phyloP scores from a whole-genome alignment of 495 filamentous ascomycete genomes.

The Penicillium simplicissimum region DNA sequence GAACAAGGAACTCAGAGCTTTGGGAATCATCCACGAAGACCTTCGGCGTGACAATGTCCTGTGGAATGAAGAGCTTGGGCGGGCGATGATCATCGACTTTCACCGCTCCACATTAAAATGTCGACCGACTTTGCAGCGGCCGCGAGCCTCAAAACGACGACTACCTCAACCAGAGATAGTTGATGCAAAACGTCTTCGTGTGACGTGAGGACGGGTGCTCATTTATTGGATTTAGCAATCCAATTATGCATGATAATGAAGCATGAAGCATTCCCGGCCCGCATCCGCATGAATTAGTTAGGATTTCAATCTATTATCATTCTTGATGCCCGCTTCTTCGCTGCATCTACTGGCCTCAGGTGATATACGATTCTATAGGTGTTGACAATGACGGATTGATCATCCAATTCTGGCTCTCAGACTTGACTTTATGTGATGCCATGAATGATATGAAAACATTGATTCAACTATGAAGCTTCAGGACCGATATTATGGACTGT shows the following conservation, averaged over 20 bases:
- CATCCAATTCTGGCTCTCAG: too few relatives aligned
- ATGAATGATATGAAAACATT: conserved; percentile 10
- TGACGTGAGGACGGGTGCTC: neutral
- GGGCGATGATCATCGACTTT: conserved; percentile 38
- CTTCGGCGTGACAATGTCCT: conserved; percentile 31
- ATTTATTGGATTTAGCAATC: conserved; percentile 10
- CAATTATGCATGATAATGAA: conserved; percentile 10
- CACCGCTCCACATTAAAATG: conserved; percentile 26
- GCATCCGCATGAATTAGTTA: conserved; percentile 3
- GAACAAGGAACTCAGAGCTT: conserved; percentile 21
- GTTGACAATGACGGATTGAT: too few relatives aligned
- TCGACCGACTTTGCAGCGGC: conserved; percentile 11
- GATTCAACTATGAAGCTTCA: conserved; percentile 12
- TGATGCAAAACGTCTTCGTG: conserved; percentile 16
- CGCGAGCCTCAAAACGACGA: conserved; percentile 13
- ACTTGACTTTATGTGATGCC: conserved; percentile 9
- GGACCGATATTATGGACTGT: conserved; percentile 9
- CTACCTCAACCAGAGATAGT: conserved; percentile 10
- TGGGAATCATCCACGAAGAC: conserved; percentile 26
- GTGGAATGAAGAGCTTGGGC: conserved; percentile 32
- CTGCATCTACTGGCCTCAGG: conserved; percentile 7
- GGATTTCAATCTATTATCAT: conserved; percentile 9
- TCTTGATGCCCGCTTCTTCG: conserved; percentile 3
- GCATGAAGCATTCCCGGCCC: conserved; percentile 6
- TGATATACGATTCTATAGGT: conserved; percentile 10